phyloP scores from a whole-genome alignment of 768 basidiomycete species.

The Megacollybia marginata region DNA sequence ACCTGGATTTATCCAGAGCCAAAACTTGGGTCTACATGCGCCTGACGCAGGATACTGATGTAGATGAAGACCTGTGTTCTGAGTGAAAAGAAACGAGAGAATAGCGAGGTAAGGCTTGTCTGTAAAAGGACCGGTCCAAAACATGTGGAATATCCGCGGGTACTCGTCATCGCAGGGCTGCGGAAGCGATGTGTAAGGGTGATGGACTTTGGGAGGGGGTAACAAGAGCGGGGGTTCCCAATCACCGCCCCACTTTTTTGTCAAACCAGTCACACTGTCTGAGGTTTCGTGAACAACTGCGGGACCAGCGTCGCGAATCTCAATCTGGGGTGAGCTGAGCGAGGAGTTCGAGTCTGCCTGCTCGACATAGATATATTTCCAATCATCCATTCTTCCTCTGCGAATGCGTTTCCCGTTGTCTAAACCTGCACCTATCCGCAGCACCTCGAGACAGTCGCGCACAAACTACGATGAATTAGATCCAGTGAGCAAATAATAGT shows the following conservation, averaged over 20 bases:
- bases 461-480: conserved; percentile 60
- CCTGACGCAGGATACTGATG: conserved; percentile 37
- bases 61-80: conserved; percentile 81
- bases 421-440: conserved; percentile 84
- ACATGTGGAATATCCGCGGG: conserved; percentile 94
- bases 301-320: background rate
- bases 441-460: conserved; percentile 93
- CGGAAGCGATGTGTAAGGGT: conserved; percentile 48
- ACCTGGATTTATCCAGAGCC: conserved; percentile 99
- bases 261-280: conserved; percentile 45
- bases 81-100: conserved; percentile 92
- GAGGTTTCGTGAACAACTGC: background rate
- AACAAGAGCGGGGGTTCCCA: conserved; percentile 49
- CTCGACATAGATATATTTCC: conserved; percentile 87
- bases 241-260: conserved; percentile 51
- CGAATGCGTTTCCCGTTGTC: conserved; percentile 74
- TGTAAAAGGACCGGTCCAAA: conserved; percentile 98
- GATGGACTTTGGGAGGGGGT: conserved; percentile 44
- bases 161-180: conserved; percentile 76
- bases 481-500: background rate
- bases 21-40: conserved; percentile 84
- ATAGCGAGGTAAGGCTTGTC: conserved; percentile 97
- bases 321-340: background rate
- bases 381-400: conserved; percentile 70
- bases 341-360: background rate